Evolutionary conservation across 192 early-diverging fungal species (phyloP).

Genomic region (Phycomyces blakesleeanus): DNA sequence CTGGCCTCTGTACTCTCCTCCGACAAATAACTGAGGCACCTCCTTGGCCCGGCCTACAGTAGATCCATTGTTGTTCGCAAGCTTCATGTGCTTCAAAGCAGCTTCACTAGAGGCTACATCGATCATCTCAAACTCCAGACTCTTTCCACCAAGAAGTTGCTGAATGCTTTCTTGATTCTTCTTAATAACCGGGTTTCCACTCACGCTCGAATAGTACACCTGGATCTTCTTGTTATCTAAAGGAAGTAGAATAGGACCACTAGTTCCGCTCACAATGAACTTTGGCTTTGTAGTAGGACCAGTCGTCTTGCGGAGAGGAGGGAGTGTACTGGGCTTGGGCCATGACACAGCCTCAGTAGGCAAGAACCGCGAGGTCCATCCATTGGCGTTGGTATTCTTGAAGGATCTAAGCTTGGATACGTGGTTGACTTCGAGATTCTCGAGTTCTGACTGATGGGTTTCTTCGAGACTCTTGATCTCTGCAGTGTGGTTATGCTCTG

Average conservation of each 20-base stretch:
- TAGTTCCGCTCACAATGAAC: background rate
- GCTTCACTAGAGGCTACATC: constrained; percentile 41
- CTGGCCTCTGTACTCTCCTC: constrained; percentile 44
- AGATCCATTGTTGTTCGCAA: constrained; percentile 30
- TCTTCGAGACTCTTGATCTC: constrained; percentile 27
- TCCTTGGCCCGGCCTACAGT: constrained; percentile 26
- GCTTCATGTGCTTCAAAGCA: constrained; percentile 38
- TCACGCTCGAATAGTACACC: constrained; percentile 45
- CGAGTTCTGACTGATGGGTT: constrained; percentile 23
- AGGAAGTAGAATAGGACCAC: constrained; percentile 18
- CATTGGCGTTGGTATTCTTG: constrained; percentile 4
- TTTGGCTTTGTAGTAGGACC: constrained; percentile 17
- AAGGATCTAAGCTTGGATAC: constrained; percentile 8
- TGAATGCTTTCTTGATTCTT: constrained; percentile 41
- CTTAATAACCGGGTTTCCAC: constrained; percentile 42
- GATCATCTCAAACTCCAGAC: constrained; percentile 42
- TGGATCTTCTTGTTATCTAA: constrained; percentile 38
- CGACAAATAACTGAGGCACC: constrained; percentile 48
- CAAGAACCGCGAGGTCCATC: constrained; percentile 14
- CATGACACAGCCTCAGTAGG: constrained; percentile 37
- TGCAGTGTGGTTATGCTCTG: constrained; percentile 23
- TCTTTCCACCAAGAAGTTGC: constrained; percentile 31
- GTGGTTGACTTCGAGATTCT: constrained; percentile 19
- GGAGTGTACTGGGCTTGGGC: constrained; percentile 28
- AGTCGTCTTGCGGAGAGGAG: constrained; percentile 17